Percentiles rank a stretch among this genome's conserved stretches.
These are phyloP conservation scores for Cladophialophora yegresii DNA, from an alignment of 2,329 filamentous ascomycete genomes.

Conservation along the genomic window DNA sequence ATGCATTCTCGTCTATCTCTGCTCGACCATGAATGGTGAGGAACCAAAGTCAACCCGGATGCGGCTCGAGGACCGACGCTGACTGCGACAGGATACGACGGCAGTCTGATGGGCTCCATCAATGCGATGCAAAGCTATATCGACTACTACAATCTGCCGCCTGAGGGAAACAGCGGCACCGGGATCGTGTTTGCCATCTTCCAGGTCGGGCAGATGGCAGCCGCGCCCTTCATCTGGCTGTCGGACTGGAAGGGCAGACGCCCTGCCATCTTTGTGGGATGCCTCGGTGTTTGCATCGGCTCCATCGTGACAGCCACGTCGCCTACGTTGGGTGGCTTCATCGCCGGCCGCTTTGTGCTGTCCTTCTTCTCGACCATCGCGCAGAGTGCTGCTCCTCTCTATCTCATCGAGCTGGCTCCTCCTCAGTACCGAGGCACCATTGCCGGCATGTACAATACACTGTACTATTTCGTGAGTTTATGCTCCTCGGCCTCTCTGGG, in stretches of 20 bases:
- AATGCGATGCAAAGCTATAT: constrained; percentile 60
- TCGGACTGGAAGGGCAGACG: constrained; percentile 55
- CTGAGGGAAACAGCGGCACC: constrained; percentile 37
- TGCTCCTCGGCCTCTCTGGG: background rate
- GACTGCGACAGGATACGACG: constrained; percentile 43
- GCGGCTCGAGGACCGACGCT: background rate
- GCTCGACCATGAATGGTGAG: constrained; percentile 34
- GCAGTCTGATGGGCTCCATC: constrained; percentile 59
- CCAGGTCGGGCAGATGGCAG: constrained; percentile 48
- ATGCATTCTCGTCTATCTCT: constrained; percentile 30
- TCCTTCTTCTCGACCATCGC: constrained; percentile 45
- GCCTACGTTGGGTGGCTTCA: constrained; percentile 43
- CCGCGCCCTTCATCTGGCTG: constrained; percentile 53
- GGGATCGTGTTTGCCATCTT: constrained; percentile 52
- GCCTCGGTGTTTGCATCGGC: constrained; percentile 42
- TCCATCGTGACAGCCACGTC: constrained; percentile 41
- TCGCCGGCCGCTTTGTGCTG: constrained; percentile 55
- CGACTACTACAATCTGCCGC: constrained; percentile 55
- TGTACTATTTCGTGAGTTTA: constrained; percentile 37
- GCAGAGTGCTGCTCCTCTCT: constrained; percentile 54
- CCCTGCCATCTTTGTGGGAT: constrained; percentile 43
- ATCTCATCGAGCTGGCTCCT: constrained; percentile 54
- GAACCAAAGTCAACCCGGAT: background rate
- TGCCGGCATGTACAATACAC: constrained; percentile 46
- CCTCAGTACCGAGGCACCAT: constrained; percentile 45